Evolutionary conservation across 2,329 filamentous ascomycete species (phyloP).

Genomic region (Exophiala calicioides): DNA sequence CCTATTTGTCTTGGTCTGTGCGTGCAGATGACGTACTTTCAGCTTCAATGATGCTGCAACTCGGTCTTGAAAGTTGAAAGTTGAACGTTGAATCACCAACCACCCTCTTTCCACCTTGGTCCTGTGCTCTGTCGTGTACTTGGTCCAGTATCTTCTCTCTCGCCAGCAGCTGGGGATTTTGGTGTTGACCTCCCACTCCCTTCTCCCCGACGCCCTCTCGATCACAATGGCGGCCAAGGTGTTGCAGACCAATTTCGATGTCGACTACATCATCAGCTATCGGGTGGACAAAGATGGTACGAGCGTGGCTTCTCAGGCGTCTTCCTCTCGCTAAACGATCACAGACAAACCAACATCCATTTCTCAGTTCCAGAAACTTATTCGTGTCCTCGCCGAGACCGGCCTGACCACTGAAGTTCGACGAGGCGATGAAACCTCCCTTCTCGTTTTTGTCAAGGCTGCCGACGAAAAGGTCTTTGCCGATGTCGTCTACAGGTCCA

Average conservation of each 20-base stretch:
- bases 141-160: no score
- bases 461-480: slow-evolving; percentile 73
- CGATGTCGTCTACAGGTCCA: slow-evolving; percentile 80
- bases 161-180: no score
- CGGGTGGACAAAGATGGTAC: slow-evolving; percentile 65
- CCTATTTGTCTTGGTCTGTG: no score
- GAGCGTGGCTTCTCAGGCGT: neutral
- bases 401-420: slow-evolving; percentile 89
- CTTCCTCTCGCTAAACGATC: slow-evolving; percentile 17
- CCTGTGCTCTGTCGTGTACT: no score
- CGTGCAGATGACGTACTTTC: slow-evolving; percentile 2
- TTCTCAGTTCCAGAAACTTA: slow-evolving; percentile 73
- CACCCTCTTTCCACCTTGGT: no score
- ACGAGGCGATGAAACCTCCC: slow-evolving; percentile 69
- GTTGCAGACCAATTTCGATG: slow-evolving; percentile 58
- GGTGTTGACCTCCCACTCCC: neutral
- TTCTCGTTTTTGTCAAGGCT: slow-evolving; percentile 81
- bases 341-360: slow-evolving; percentile 69
- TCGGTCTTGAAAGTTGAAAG: no score
- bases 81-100: no score
- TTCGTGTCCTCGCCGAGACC: slow-evolving; percentile 71
- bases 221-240: slow-evolving; percentile 25
- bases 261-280: slow-evolving; percentile 88
- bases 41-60: no score
- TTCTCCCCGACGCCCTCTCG: neutral